Conservation (phyloP, 345 rosid genomes). For the Conringia planisiliqua region DNA sequence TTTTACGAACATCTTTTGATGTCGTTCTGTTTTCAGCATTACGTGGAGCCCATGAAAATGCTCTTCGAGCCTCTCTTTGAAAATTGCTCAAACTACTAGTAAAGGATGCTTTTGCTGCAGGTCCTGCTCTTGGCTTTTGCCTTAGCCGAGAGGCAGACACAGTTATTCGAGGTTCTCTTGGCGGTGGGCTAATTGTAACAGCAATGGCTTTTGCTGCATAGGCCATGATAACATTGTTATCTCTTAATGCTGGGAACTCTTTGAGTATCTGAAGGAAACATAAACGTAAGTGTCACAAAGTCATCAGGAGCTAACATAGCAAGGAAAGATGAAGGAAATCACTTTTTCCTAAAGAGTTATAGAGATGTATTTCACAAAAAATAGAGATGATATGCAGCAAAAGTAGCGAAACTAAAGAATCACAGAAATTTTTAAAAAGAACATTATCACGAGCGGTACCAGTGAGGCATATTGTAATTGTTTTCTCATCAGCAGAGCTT, state of each 20-base stretch:
- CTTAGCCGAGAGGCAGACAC: constrained; percentile 67
- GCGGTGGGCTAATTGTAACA: constrained; percentile 62
- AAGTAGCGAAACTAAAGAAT: not conserved
- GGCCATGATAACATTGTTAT: constrained; percentile 58
- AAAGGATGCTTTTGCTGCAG: constrained; percentile 56
- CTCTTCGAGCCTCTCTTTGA: constrained; percentile 94
- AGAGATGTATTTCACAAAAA: not conserved
- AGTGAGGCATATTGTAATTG: constrained; percentile 82
- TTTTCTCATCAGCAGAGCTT: constrained; percentile 96
- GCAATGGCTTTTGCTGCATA: constrained; percentile 93
- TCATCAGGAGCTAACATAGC: not conserved
- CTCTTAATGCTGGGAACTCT: constrained; percentile 84
- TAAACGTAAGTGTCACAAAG: constrained; percentile 23
- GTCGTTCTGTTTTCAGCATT: constrained; percentile 70
- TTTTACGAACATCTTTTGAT: constrained; percentile 80
- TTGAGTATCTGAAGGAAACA: constrained; percentile 68
- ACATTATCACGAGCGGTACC: constrained; percentile 44
- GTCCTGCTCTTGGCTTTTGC: constrained; percentile 59
- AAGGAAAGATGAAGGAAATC: not conserved
- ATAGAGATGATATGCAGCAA: constrained; percentile 7
- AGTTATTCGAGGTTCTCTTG: constrained; percentile 75
- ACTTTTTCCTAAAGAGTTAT: not conserved
- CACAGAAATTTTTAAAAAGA: not conserved
- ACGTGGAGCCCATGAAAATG: constrained; percentile 95
- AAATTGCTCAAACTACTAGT: constrained; percentile 83